These are phyloP conservation scores for Triticum urartu DNA, from an alignment of 176 grass and related monocot genomes.

Conservation along the genomic window DNA sequence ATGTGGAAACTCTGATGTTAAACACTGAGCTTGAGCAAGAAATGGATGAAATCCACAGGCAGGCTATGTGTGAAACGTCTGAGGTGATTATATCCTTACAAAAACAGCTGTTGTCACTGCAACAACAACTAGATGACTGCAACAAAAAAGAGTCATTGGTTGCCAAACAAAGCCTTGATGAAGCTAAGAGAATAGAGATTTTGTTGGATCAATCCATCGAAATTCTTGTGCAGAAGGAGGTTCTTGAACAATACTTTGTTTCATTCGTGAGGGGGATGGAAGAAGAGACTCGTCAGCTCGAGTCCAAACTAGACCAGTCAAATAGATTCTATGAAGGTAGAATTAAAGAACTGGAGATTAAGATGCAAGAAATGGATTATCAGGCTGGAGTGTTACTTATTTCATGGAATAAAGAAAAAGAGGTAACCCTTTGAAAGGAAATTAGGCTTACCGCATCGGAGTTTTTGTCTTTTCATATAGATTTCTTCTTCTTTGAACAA, in stretches of 20 bases:
- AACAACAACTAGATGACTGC: not conserved
- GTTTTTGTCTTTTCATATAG: not conserved
- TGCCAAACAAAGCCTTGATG: not conserved
- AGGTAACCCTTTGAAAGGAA: not conserved
- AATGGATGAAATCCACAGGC: slow-evolving; percentile 83
- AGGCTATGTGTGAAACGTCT: slow-evolving; percentile 78
- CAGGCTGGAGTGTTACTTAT: not conserved
- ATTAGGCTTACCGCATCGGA: not conserved
- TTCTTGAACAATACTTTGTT: slow-evolving; percentile 39
- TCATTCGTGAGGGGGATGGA: slow-evolving; percentile 39
- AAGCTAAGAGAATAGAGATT: not conserved
- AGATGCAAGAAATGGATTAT: not conserved
- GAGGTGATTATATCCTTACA: slow-evolving; percentile 63
- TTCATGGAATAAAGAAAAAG: not conserved
- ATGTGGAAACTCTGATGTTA: not conserved
- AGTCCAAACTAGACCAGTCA: slow-evolving; percentile 46
- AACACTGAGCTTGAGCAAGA: slow-evolving; percentile 38
- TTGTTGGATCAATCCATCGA: slow-evolving; percentile 53
- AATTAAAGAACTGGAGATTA: not conserved
- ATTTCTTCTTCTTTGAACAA: not conserved
- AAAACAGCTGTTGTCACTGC: not conserved
- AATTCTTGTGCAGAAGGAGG: slow-evolving; percentile 49
- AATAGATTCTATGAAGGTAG: slow-evolving; percentile 4
- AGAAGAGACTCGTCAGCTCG: slow-evolving; percentile 35
- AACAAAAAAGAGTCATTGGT: not conserved